A percentile compares a stretch with the other conserved stretches of the same genome.
Conservation (phyloP, 106 monocot genomes). For the Dioscorea zingiberensis region DNA sequence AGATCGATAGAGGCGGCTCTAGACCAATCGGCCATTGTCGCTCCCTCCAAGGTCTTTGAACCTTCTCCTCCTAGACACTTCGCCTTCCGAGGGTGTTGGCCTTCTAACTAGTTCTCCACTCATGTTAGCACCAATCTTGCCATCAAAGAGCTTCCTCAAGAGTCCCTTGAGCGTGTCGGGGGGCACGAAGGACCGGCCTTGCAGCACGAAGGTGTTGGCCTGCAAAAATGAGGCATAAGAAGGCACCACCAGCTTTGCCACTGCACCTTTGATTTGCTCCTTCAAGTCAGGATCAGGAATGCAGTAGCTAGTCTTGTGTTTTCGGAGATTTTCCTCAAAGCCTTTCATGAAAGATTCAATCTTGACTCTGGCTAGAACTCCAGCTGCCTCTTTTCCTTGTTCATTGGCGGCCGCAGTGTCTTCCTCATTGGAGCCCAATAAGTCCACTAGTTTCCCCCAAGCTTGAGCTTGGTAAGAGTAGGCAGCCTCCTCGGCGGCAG, state of each 20-base stretch:
- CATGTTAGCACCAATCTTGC: neutral
- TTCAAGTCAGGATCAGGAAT: conserved; percentile 36
- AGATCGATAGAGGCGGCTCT: too few relatives aligned
- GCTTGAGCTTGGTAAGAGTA: conserved; percentile 31
- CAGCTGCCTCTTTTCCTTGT: too few relatives aligned
- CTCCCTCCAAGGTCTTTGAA: neutral
- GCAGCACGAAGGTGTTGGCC: neutral
- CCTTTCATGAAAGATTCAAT: conserved; percentile 19
- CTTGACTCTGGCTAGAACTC: conserved; percentile 1
- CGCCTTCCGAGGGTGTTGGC: neutral
- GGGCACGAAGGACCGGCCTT: conserved; percentile 13
- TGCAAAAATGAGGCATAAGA: conserved; percentile 32
- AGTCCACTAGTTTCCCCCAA: conserved; percentile 26
- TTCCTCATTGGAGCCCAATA: neutral
- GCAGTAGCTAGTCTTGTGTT: conserved; percentile 18
- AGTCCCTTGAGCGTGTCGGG: conserved; percentile 19
- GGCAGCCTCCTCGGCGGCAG: conserved; percentile 45
- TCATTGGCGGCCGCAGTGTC: too few relatives aligned
- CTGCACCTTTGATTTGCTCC: conserved; percentile 35
- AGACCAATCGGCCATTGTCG: neutral
- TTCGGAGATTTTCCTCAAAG: conserved; percentile 20
- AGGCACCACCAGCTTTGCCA: conserved; percentile 23
- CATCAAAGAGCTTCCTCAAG: conserved; percentile 24
- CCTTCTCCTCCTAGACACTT: neutral
- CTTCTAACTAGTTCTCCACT: neutral